A percentile compares a stretch with the other conserved stretches of the same genome.
Evolutionary conservation across 345 rosid species (phyloP).

Genomic region (Limnanthes douglasii): DNA sequence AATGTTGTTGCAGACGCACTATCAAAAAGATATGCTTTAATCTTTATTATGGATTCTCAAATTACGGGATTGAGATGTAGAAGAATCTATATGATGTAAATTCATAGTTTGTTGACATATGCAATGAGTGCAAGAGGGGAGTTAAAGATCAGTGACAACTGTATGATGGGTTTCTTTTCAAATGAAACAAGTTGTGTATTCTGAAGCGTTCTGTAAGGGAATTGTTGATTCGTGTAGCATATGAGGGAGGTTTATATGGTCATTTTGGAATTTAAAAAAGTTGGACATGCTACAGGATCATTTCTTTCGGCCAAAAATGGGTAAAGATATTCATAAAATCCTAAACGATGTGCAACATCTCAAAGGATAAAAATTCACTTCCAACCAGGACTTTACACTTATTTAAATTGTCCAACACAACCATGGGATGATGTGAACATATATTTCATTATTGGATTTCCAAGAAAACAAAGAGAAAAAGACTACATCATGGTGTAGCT

Average conservation of each 20-base stretch:
- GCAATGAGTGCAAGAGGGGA: not conserved
- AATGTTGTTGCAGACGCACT: not conserved
- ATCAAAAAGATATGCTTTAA: not conserved
- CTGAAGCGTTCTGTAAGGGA: not conserved
- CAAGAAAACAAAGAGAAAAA: not conserved
- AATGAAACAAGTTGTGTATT: not conserved
- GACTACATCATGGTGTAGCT: not conserved
- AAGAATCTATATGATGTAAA: not conserved
- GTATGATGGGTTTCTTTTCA: not conserved
- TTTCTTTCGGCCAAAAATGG: not conserved
- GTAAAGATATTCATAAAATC: not conserved
- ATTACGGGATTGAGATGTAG: not conserved
- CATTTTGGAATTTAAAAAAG: no score
- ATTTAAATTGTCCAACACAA: not conserved
- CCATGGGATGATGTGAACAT: not conserved
- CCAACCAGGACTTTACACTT: conserved; percentile 1
- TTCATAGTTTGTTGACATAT: not conserved
- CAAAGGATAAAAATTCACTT: not conserved
- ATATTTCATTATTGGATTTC: not conserved
- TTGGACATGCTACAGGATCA: not conserved
- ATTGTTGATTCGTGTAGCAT: not conserved
- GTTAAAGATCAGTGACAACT: not conserved
- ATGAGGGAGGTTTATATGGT: not conserved
- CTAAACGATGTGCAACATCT: not conserved
- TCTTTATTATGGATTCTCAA: not conserved